These are phyloP conservation scores for Francoa sonchifolia DNA, from an alignment of 441 rosid genomes.

Conservation along the genomic window DNA sequence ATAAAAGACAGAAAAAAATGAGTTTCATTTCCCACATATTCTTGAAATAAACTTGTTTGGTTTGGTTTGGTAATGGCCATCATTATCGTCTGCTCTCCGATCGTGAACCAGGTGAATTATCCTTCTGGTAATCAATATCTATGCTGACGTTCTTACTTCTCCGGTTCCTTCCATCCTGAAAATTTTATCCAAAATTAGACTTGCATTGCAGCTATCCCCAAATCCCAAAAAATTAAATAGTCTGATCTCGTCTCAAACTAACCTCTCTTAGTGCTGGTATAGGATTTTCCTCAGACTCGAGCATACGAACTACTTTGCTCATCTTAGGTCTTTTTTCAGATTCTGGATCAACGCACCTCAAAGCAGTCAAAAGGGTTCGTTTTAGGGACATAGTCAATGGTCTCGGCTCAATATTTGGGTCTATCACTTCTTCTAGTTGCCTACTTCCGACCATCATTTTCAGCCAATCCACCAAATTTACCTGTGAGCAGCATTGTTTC, in stretches of 20 bases:
- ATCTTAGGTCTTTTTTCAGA: conserved; percentile 84
- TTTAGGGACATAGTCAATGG: conserved; percentile 77
- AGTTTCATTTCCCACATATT: neutral
- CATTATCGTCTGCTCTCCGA: conserved; percentile 30
- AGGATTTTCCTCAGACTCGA: conserved; percentile 87
- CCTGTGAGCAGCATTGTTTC: conserved; percentile 32
- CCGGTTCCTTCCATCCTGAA: conserved; percentile 68
- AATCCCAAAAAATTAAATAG: neutral
- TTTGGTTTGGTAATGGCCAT: conserved; percentile 14
- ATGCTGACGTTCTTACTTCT: conserved; percentile 45
- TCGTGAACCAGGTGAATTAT: conserved; percentile 60
- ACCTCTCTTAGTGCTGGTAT: conserved; percentile 96
- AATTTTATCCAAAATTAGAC: conserved; percentile 1
- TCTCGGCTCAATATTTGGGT: conserved; percentile 57
- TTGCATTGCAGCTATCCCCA: neutral
- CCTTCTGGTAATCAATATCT: conserved; percentile 60
- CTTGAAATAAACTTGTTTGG: neutral
- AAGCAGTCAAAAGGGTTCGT: conserved; percentile 76
- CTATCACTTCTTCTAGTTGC: conserved; percentile 82
- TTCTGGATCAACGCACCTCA: conserved; percentile 91
- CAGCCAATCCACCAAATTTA: conserved; percentile 92
- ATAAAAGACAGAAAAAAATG: neutral
- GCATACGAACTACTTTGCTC: conserved; percentile 96
- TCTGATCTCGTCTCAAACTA: conserved; percentile 10
- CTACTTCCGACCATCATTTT: conserved; percentile 88